Conservation (phyloP, 805 yeast genomes). For the Metschnikowia continentalis region DNA sequence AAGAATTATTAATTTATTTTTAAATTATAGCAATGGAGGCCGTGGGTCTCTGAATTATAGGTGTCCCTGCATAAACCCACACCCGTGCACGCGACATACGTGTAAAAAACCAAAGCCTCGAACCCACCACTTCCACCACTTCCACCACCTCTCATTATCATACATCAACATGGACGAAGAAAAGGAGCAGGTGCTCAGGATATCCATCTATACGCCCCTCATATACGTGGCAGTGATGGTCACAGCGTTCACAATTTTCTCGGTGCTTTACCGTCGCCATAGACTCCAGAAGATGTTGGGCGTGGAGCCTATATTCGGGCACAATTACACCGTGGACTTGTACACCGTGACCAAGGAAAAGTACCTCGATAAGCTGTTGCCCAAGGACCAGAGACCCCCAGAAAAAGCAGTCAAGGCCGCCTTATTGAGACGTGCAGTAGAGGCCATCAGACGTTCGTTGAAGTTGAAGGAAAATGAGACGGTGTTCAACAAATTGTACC, state of each 20-base stretch:
- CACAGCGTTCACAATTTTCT: constrained; percentile 62
- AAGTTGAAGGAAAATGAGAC: constrained; percentile 77
- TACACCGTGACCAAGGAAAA: constrained; percentile 55
- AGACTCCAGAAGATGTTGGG: constrained; percentile 50
- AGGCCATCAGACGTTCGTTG: constrained; percentile 78
- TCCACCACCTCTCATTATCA: no score
- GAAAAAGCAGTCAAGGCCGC: constrained; percentile 70
- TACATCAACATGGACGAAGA: constrained; percentile 14
- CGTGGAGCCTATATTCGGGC: constrained; percentile 70
- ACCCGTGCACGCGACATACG: constrained; percentile 2
- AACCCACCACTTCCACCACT: background rate
- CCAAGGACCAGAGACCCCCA: constrained; percentile 54
- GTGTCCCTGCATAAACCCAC: background rate
- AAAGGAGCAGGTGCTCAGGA: constrained; percentile 25
- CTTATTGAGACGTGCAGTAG: constrained; percentile 64
- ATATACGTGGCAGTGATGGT: constrained; percentile 68
- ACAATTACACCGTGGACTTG: constrained; percentile 60
- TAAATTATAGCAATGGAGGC: no score
- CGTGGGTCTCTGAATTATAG: no score
- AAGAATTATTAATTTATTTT: no score
- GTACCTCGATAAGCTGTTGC: constrained; percentile 34
- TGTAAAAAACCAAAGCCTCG: constrained; percentile 1
- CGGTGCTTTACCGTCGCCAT: constrained; percentile 61
- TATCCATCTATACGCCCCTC: constrained; percentile 59
- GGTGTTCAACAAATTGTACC: constrained; percentile 66